These are phyloP conservation scores for Lignosus rhinocerotis DNA, from an alignment of 1,284 basidiomycete genomes.

Conservation along the genomic window DNA sequence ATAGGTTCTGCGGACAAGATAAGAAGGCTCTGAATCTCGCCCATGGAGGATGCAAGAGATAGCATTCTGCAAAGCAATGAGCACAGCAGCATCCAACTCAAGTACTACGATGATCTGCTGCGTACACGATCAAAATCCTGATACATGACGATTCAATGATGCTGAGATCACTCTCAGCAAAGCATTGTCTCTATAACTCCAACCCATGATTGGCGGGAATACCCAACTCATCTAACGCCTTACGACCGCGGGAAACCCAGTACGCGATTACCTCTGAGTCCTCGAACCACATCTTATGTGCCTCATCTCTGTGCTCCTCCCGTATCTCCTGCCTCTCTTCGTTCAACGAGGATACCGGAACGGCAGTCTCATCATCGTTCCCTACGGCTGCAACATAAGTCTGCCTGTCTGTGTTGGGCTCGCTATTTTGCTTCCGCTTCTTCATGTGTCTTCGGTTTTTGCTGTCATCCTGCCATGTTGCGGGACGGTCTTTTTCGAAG, in stretches of 20 bases:
- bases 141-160: not conserved
- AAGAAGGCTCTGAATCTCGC: too few species aligned
- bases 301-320: not conserved
- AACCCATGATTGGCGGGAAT: conserved; percentile 49
- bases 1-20: not conserved
- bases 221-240: conserved; percentile 47
- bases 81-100: not conserved
- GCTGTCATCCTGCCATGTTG: not conserved
- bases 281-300: conserved; percentile 56
- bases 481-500: not conserved
- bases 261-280: conserved; percentile 40
- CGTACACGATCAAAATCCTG: not conserved
- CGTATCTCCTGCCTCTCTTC: not conserved
- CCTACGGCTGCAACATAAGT: conserved; percentile 12
- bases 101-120: not conserved
- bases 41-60: not conserved
- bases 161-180: not conserved
- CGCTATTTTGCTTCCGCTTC: conserved; percentile 19
- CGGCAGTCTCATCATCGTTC: conserved; percentile 23
- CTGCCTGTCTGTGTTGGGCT: not conserved
- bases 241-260: conserved; percentile 55
- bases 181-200: conserved; percentile 22
- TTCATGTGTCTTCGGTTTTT: conserved; percentile 8
- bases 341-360: not conserved
- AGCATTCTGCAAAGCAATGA: conserved; percentile 3